Evolutionary conservation across 345 rosid species (phyloP).

Genomic region (Hirschfeldia incana): DNA sequence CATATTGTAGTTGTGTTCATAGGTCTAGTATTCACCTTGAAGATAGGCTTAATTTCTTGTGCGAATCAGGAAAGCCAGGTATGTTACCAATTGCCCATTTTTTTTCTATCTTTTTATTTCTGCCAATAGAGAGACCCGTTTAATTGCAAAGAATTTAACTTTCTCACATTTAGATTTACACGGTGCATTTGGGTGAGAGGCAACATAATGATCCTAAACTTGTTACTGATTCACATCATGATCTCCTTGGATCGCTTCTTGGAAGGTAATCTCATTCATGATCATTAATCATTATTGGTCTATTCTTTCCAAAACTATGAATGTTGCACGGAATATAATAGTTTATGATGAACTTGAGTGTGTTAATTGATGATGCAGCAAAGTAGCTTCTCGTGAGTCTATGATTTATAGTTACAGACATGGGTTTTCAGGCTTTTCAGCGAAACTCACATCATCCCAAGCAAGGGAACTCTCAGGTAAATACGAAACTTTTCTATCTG

Average conservation of each 20-base stretch:
- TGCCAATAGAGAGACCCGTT: neutral
- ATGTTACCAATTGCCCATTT: neutral
- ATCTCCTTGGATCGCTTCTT: conserved; percentile 57
- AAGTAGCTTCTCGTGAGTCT: conserved; percentile 47
- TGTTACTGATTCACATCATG: conserved; percentile 59
- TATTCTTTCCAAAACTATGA: neutral
- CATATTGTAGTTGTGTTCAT: conserved; percentile 30
- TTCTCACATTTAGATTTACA: conserved; percentile 51
- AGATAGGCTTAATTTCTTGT: conserved; percentile 17
- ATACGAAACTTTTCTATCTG: neutral
- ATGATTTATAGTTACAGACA: conserved; percentile 75
- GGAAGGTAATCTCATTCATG: conserved; percentile 50
- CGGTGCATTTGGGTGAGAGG: conserved; percentile 60
- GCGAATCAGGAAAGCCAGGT: conserved; percentile 23
- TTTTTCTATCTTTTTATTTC: neutral
- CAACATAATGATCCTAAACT: conserved; percentile 49
- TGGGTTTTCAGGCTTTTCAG: conserved; percentile 81
- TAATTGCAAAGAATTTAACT: neutral
- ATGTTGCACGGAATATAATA: neutral
- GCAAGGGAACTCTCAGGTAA: conserved; percentile 57
- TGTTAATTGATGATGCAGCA: conserved; percentile 46
- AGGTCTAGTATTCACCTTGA: conserved; percentile 23
- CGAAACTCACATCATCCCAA: conserved; percentile 59
- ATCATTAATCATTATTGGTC: neutral
- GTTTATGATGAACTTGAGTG: conserved; percentile 7